phyloP scores from a whole-genome alignment of 345 rosid genomes.

The Jatropha curcas region DNA sequence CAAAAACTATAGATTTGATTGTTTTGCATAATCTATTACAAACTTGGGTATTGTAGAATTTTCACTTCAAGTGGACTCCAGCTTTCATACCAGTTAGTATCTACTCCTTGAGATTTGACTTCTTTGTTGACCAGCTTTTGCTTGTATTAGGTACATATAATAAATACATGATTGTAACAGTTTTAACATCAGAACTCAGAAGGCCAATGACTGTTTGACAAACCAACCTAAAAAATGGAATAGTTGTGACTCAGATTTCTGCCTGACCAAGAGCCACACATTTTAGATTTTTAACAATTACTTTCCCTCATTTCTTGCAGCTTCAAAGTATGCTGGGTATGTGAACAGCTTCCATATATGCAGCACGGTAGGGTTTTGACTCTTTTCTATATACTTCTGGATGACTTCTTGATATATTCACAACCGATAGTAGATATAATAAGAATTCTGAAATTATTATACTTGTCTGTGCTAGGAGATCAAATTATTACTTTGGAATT shows the following conservation, averaged over 20 bases:
- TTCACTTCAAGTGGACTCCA: neutral
- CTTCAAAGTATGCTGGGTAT: constrained; percentile 91
- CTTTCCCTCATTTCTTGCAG: constrained; percentile 40
- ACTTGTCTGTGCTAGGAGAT: neutral
- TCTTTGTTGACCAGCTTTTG: neutral
- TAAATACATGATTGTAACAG: neutral
- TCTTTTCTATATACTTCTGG: neutral
- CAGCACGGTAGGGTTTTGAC: constrained; percentile 64
- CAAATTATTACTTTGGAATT: neutral
- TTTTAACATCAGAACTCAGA: no score
- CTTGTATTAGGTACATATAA: neutral
- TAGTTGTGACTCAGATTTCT: neutral
- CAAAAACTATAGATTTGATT: neutral
- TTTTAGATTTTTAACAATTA: constrained; percentile 11
- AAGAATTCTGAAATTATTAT: neutral
- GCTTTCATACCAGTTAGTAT: neutral
- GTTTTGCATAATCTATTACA: neutral
- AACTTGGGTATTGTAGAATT: neutral
- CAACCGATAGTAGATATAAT: no score
- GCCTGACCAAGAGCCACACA: neutral
- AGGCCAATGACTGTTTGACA: neutral
- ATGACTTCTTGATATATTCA: neutral
- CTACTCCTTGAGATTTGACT: neutral
- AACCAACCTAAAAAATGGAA: neutral
- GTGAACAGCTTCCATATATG: constrained; percentile 72